Base-by-base conservation (phyloP, 2,329 filamentous ascomycete species). In the Epichloe festucae region DNA sequence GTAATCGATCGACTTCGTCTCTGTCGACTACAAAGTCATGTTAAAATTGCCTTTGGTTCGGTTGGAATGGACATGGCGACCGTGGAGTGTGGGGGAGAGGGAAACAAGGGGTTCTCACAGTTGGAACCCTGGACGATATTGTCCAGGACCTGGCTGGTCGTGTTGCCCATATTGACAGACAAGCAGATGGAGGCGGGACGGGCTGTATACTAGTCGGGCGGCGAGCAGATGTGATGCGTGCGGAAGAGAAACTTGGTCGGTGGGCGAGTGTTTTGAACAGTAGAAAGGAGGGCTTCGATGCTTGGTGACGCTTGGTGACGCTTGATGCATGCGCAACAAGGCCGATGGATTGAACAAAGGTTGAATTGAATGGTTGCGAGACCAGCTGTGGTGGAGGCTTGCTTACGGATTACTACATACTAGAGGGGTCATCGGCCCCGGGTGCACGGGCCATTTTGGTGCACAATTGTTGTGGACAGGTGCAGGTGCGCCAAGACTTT, bases 71-170 rank as follows among this genome's bases (percentile, higher is more conserved):
- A 31, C 8, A 31, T 11, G 27, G 27, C 27, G 10, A 31, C 10
- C 27, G 27, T 31, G 27, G 27, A 10, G 8, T 31, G 27, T 31
- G 27, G 27, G 27, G 8, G 3, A 6, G 3, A 11, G 27, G 45
- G 43, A 35, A 27, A 15, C 2, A 17, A 21, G 17, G 21, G 17
- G 44, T 46, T 54, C 67, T 64, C 74, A 96, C 91, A 98, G 76
- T 98, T 98, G 61, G 90, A 93, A 62, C 86, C 89, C 65, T 94
- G 87, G 67, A 96, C 90, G 63, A 98, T 96, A 72, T 86, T 93
- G 72, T 97, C 91, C 70, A 97, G 78, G 67, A 97, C 84, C 60
- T 77, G 73, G 66, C 81, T 85, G 60, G 79, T 81, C 53, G 79
- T 79, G 70, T 85, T 85, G 60, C 82, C 82, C 82, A 85, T 85